phyloP scores from a whole-genome alignment of 2,329 filamentous ascomycete species.

The Peltaster fructicola region DNA sequence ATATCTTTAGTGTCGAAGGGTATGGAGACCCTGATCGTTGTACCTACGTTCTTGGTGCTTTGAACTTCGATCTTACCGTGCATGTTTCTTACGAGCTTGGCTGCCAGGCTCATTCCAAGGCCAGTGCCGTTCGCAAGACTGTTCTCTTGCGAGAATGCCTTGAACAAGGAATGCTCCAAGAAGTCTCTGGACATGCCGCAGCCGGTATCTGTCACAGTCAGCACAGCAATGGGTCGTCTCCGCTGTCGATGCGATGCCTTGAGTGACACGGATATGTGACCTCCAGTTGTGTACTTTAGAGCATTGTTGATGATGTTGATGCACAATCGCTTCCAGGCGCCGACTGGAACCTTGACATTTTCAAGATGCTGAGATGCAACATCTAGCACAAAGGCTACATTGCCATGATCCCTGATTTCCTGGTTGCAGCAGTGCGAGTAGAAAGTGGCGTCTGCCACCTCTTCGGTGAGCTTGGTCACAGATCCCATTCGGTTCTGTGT shows the following conservation, averaged over 20 bases:
- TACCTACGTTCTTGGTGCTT: slow-evolving; percentile 11
- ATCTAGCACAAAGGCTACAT: slow-evolving; percentile 11
- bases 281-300: slow-evolving; percentile 7
- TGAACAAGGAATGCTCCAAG: slow-evolving; percentile 42
- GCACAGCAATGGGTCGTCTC: not conserved
- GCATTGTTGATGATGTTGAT: slow-evolving; percentile 8
- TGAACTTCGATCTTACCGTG: slow-evolving; percentile 35
- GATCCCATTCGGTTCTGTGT: slow-evolving; percentile 3
- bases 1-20: slow-evolving; percentile 6
- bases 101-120: slow-evolving; percentile 48
- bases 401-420: slow-evolving; percentile 22
- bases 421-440: slow-evolving; percentile 5
- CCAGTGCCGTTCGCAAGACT: slow-evolving; percentile 43
- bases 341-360: slow-evolving; percentile 8
- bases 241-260: not conserved
- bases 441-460: slow-evolving; percentile 35
- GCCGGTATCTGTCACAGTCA: slow-evolving; percentile 42
- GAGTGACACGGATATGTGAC: slow-evolving; percentile 3
- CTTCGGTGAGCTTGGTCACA: slow-evolving; percentile 24
- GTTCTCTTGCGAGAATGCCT: slow-evolving; percentile 49
- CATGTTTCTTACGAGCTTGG: slow-evolving; percentile 38
- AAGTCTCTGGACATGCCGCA: slow-evolving; percentile 49
- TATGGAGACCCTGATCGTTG: slow-evolving; percentile 7
- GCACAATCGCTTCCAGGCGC: slow-evolving; percentile 7
- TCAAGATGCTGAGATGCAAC: slow-evolving; percentile 23